Evolutionary conservation across 169 alveolate species (phyloP).

Genomic region (Plasmodium malariae): DNA sequence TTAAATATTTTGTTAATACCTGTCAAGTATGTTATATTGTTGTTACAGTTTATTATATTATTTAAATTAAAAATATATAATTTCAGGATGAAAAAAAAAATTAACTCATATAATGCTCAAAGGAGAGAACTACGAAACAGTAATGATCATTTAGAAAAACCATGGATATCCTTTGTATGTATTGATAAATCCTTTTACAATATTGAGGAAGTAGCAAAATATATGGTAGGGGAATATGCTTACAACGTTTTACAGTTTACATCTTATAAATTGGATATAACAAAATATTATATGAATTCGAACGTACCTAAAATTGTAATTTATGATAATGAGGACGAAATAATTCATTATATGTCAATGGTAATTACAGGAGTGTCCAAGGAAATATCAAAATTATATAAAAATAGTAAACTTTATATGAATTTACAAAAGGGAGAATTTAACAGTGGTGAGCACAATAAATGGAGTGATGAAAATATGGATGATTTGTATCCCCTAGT

Average conservation of each 20-base stretch:
- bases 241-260: conserved; percentile 67
- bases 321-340: conserved; percentile 71
- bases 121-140: background rate
- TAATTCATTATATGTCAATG: conserved; percentile 72
- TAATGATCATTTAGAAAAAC: background rate
- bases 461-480: background rate
- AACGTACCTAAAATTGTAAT: conserved; percentile 59
- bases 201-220: conserved; percentile 72
- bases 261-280: conserved; percentile 57
- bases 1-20: conserved; percentile 27
- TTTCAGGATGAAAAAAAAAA: conserved; percentile 20
- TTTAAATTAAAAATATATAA: conserved; percentile 37
- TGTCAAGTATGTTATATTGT: conserved; percentile 19
- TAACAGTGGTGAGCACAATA: background rate
- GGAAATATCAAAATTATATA: conserved; percentile 61
- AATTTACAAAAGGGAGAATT: background rate
- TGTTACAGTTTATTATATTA: conserved; percentile 41
- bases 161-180: conserved; percentile 51
- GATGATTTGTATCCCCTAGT: conserved; percentile 5
- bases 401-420: conserved; percentile 13
- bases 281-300: conserved; percentile 69
- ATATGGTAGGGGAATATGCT: conserved; percentile 76
- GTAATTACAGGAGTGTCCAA: conserved; percentile 61
- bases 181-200: conserved; percentile 62
- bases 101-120: background rate